Percentiles rank a stretch among this genome's conserved stretches.
These are phyloP conservation scores for Athelia sp. DNA, from an alignment of 1,284 basidiomycete species.

Conservation along the genomic window DNA sequence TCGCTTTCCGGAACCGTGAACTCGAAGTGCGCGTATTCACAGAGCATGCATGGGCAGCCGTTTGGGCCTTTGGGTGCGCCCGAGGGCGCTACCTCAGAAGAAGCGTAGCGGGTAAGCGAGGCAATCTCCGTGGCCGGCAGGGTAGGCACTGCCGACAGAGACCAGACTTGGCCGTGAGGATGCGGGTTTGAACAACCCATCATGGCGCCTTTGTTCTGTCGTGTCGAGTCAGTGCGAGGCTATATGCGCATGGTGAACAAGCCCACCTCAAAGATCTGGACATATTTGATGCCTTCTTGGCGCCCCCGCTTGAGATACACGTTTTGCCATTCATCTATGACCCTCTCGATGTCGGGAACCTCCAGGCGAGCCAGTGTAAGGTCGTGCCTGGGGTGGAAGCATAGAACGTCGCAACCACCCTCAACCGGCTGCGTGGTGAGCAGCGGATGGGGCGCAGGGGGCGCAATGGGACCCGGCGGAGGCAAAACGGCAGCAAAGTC, in stretches of 20 bases:
- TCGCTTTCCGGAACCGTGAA: constrained; percentile 35
- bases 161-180: constrained; percentile 94
- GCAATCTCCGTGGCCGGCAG: constrained; percentile 63
- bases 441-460: constrained; percentile 52
- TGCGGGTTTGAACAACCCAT: constrained; percentile 98
- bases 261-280: constrained; percentile 85
- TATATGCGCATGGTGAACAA: background rate
- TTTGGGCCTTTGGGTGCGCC: constrained; percentile 54
- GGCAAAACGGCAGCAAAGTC: constrained; percentile 84
- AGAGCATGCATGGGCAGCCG: constrained; percentile 71
- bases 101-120: constrained; percentile 55
- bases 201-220: constrained; percentile 88
- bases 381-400: constrained; percentile 89
- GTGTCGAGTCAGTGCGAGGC: background rate
- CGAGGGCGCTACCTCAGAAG: constrained; percentile 27
- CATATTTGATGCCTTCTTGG: constrained; percentile 68
- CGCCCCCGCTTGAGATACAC: constrained; percentile 61
- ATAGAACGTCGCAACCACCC: constrained; percentile 86
- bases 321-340: constrained; percentile 77
- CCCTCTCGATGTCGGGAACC: constrained; percentile 55
- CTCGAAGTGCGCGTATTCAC: constrained; percentile 82
- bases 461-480: constrained; percentile 43
- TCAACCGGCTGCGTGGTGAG: constrained; percentile 70
- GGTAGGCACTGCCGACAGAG: constrained; percentile 70
- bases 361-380: constrained; percentile 80